Evolutionary conservation across 257 asterid species (phyloP).

Genomic region (Dorcoceras hygrometricum): DNA sequence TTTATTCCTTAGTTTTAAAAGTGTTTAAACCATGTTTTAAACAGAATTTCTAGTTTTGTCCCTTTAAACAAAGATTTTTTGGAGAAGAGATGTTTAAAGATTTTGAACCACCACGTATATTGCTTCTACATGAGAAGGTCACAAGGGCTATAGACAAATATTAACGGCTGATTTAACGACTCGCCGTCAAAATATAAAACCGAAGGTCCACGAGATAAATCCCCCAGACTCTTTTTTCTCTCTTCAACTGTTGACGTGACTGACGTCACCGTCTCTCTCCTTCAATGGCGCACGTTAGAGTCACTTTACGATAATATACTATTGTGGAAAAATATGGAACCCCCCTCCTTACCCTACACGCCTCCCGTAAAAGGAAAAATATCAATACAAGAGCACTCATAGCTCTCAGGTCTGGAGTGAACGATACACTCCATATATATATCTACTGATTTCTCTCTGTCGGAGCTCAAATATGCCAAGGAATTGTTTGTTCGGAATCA

Average conservation of each 20-base stretch:
- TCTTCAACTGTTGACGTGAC: conserved; percentile 31
- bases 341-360: conserved; percentile 29
- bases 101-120: too few relatives aligned
- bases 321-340: conserved; percentile 9
- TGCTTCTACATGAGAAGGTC: too few relatives aligned
- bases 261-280: conserved; percentile 42
- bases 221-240: neutral
- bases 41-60: too few relatives aligned
- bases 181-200: too few relatives aligned
- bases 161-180: too few relatives aligned
- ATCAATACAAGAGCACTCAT: conserved; percentile 23
- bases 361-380: neutral
- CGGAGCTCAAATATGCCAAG: conserved; percentile 34
- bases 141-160: too few relatives aligned
- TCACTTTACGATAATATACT: conserved; percentile 23
- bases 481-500: conserved; percentile 20
- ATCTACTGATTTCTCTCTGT: conserved; percentile 26
- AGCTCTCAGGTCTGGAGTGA: conserved; percentile 41
- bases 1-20: too few relatives aligned
- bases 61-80: too few relatives aligned
- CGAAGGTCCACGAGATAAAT: too few relatives aligned
- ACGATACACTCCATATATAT: conserved; percentile 29
- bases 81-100: too few relatives aligned
- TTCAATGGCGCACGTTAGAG: conserved; percentile 47
- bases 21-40: too few relatives aligned